phyloP scores from a whole-genome alignment of 805 yeast species.

The Kodamaea sagamina region DNA sequence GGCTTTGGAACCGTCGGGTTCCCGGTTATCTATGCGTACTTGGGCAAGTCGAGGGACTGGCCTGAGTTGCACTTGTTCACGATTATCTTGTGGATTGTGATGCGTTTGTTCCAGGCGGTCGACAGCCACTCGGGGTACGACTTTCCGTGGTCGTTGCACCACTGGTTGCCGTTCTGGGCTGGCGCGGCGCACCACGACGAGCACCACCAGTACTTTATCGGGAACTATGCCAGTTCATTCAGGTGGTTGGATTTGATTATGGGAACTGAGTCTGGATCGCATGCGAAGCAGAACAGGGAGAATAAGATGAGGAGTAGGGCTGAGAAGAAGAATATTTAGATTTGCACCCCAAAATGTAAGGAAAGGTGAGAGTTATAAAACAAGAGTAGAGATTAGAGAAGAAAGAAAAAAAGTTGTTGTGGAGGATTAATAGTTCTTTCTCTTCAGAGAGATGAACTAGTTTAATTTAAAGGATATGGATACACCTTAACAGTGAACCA shows the following conservation, averaged over 20 bases:
- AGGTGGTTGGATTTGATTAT: slow-evolving; percentile 58
- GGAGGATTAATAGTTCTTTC: too few species aligned
- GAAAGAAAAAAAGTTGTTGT: too few species aligned
- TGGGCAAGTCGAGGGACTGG: slow-evolving; percentile 35
- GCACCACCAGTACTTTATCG: slow-evolving; percentile 62
- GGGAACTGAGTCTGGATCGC: slow-evolving; percentile 59
- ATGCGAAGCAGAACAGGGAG: slow-evolving; percentile 51
- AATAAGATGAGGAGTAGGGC: slow-evolving; percentile 42
- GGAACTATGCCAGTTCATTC: slow-evolving; percentile 58
- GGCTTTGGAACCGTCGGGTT: slow-evolving; percentile 64
- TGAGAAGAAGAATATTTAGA: slow-evolving; percentile 31
- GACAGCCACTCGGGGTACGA: slow-evolving; percentile 65
- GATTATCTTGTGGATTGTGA: slow-evolving; percentile 51
- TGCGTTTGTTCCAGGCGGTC: slow-evolving; percentile 59
- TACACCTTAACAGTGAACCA: too few species aligned
- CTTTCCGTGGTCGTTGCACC: slow-evolving; percentile 60
- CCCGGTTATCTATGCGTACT: slow-evolving; percentile 54
- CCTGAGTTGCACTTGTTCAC: slow-evolving; percentile 54
- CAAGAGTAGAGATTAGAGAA: too few species aligned
- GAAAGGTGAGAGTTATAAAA: not conserved
- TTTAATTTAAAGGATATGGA: too few species aligned
- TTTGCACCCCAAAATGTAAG: not conserved
- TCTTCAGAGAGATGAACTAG: too few species aligned
- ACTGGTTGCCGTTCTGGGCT: slow-evolving; percentile 63
- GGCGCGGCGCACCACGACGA: slow-evolving; percentile 65